Percentiles rank a stretch among this genome's conserved stretches.
phyloP scores from a whole-genome alignment of 306 rosid species.

The Quercus parvula region DNA sequence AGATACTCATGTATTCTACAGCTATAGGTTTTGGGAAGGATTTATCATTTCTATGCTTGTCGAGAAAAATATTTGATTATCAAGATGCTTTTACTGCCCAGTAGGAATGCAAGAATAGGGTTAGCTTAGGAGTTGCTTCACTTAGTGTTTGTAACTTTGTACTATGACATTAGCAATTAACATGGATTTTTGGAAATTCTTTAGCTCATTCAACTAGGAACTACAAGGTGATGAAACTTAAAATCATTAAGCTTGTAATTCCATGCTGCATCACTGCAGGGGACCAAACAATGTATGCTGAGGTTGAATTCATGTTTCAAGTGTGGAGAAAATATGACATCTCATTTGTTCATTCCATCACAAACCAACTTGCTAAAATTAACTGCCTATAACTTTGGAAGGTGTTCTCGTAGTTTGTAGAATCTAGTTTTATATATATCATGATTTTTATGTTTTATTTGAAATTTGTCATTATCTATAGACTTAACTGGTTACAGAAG shows the following conservation, averaged over 20 bases:
- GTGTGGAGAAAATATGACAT: background rate
- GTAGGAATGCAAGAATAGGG: too few relatives aligned
- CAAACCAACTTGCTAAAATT: background rate
- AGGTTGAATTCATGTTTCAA: too few relatives aligned
- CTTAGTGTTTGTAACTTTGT: background rate
- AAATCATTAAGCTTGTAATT: background rate
- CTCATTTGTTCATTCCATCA: background rate
- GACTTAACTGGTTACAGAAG: too few relatives aligned
- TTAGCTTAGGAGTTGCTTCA: background rate
- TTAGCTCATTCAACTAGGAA: background rate
- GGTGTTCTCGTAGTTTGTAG: background rate
- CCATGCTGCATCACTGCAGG: background rate
- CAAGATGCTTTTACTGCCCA: constrained; percentile 28
- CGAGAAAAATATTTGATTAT: constrained; percentile 58
- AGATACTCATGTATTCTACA: background rate
- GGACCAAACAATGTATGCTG: background rate
- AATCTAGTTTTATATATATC: too few relatives aligned
- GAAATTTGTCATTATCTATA: too few relatives aligned
- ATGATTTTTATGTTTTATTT: too few relatives aligned
- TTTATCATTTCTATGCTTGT: background rate
- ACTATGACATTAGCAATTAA: background rate
- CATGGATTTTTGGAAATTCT: background rate
- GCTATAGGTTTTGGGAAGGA: background rate
- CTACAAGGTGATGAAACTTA: background rate
- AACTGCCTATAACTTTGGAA: background rate